Percentiles rank a stretch among this genome's conserved stretches.
phyloP scores from a whole-genome alignment of 257 asterid species.

The Nicotiana paniculata region DNA sequence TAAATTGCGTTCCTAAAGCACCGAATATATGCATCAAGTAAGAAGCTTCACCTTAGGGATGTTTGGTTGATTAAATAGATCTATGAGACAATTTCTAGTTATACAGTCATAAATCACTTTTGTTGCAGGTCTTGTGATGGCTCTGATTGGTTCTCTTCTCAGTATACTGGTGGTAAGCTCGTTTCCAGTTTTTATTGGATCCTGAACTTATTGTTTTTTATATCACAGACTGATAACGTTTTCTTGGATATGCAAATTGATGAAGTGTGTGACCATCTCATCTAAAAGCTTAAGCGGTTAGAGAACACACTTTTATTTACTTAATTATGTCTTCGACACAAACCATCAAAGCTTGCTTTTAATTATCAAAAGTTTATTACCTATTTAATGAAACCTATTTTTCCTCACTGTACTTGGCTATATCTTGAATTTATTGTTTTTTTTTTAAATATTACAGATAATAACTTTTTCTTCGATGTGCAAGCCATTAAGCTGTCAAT shows the following conservation, averaged over 20 bases:
- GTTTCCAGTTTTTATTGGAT: background rate
- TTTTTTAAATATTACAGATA: no score
- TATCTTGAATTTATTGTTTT: no score
- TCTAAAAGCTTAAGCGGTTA: no score
- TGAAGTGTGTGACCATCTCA: no score
- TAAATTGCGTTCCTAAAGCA: background rate
- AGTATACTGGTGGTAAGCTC: conserved; percentile 69
- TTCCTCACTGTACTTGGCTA: background rate
- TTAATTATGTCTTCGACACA: no score
- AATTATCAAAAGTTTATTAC: background rate
- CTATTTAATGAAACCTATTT: background rate
- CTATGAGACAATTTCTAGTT: background rate
- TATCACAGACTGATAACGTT: background rate
- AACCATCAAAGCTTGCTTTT: background rate
- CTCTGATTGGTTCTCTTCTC: conserved; percentile 75
- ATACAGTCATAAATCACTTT: background rate
- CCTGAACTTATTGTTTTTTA: background rate
- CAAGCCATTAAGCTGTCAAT: background rate
- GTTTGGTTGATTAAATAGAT: background rate
- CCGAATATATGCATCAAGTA: background rate
- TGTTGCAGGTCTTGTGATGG: conserved; percentile 74
- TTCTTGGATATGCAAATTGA: background rate
- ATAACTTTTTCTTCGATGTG: no score
- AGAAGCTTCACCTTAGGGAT: background rate
- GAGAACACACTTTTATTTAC: no score